Conservation (phyloP, 2,329 filamentous ascomycete species). For the Colletotrichum acutatum region DNA sequence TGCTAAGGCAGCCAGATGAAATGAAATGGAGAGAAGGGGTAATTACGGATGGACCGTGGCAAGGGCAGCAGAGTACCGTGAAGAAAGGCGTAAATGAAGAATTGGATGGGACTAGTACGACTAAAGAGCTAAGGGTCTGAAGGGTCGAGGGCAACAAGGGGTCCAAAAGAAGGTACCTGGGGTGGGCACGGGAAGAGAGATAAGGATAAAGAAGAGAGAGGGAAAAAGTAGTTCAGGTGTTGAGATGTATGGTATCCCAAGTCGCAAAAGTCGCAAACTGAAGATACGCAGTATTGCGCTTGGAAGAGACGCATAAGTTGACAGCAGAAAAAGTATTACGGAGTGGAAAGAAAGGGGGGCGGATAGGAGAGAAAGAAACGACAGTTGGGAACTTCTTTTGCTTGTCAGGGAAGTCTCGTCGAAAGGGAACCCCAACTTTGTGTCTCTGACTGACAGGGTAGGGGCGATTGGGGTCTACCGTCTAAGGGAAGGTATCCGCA, state of each 20-base stretch:
- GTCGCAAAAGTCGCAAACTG: background rate
- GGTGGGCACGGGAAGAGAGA: background rate
- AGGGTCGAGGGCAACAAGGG: constrained; percentile 12
- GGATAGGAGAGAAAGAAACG: background rate
- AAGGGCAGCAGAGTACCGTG: constrained; percentile 4
- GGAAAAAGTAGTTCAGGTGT: background rate
- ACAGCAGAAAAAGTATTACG: background rate
- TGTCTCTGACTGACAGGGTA: background rate
- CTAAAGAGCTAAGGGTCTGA: background rate
- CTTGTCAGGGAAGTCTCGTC: background rate
- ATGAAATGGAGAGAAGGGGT: background rate
- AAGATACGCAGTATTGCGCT: too few relatives aligned
- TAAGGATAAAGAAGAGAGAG: background rate
- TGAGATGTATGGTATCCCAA: background rate
- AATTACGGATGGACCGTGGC: constrained; percentile 7
- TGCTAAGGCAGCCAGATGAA: background rate
- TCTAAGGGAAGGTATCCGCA: background rate
- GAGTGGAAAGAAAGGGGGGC: background rate
- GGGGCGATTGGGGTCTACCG: background rate
- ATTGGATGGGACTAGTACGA: background rate
- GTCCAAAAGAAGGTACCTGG: background rate
- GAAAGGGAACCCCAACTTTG: background rate
- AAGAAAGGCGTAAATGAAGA: constrained; percentile 6
- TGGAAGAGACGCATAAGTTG: background rate
- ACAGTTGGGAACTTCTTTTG: background rate